A percentile compares a stretch with the other conserved stretches of the same genome.
phyloP scores from a whole-genome alignment of 1,139 yeast genomes.

The Wickerhamomyces sp. region DNA sequence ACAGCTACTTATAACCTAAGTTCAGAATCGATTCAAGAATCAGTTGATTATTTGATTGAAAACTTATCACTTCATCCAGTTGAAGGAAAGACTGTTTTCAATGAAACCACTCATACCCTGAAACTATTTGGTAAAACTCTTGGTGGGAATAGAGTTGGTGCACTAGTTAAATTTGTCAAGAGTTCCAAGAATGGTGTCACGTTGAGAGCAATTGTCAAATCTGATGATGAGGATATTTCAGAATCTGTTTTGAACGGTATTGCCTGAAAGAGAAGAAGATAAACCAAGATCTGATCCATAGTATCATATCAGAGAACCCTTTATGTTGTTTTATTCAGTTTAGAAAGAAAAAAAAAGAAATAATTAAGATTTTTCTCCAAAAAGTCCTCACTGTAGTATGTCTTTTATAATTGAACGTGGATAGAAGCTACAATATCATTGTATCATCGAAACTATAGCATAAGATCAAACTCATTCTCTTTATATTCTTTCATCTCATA shows the following conservation, averaged over 20 bases:
- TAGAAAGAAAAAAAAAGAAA: too few species aligned
- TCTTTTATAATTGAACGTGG: too few species aligned
- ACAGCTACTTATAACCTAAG: slow-evolving; percentile 56
- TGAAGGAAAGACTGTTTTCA: slow-evolving; percentile 69
- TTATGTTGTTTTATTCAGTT: neutral
- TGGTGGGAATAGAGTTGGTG: slow-evolving; percentile 67
- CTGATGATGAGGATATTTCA: slow-evolving; percentile 51
- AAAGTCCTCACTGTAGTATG: too few species aligned
- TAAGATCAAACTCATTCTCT: too few species aligned
- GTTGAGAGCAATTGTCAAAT: slow-evolving; percentile 68
- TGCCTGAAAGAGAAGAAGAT: slow-evolving; percentile 3
- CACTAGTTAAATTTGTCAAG: slow-evolving; percentile 65
- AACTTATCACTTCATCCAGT: slow-evolving; percentile 62
- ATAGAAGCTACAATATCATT: too few species aligned
- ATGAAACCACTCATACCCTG: slow-evolving; percentile 62
- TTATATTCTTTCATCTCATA: too few species aligned
- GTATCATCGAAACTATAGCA: too few species aligned
- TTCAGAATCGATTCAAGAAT: slow-evolving; percentile 41
- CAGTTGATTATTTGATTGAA: slow-evolving; percentile 38
- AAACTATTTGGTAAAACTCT: slow-evolving; percentile 82
- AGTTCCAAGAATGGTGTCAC: slow-evolving; percentile 70
- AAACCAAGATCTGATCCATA: too few species aligned
- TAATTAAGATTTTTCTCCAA: too few species aligned
- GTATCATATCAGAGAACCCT: too few species aligned
- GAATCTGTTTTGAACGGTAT: slow-evolving; percentile 42